phyloP scores from a whole-genome alignment of 2,329 filamentous ascomycete species.

The Penicillium capsulatum region DNA sequence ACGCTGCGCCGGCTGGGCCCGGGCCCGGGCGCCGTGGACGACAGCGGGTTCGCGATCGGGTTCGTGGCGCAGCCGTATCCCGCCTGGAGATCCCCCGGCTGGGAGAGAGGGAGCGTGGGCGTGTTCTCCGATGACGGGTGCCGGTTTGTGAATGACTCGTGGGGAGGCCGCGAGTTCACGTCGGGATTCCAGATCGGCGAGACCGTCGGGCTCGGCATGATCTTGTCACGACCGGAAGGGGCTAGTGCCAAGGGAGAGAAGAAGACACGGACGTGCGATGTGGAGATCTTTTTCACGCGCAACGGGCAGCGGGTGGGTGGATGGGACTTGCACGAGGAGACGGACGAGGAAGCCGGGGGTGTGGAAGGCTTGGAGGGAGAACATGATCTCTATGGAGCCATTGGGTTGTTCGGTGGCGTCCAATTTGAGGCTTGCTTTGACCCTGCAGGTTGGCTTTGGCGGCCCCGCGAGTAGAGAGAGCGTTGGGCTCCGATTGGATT shows the following conservation, averaged over 20 bases:
- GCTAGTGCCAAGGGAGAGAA: conserved; percentile 1
- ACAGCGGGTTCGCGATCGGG: conserved; percentile 56
- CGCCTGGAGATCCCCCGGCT: conserved; percentile 58
- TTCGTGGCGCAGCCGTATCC: conserved; percentile 60
- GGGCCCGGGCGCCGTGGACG: conserved; percentile 36
- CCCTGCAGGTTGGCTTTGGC: conserved; percentile 47
- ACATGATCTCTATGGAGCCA: conserved; percentile 58
- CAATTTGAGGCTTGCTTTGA: conserved; percentile 56
- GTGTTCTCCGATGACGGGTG: conserved; percentile 62
- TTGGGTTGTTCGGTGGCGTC: conserved; percentile 60
- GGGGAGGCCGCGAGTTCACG: conserved; percentile 57
- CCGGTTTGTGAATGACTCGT: conserved; percentile 59
- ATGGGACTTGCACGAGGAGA: conserved; percentile 60
- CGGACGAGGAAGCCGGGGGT: conserved; percentile 55
- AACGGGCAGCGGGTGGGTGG: conserved; percentile 50
- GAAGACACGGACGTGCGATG: conserved; percentile 35
- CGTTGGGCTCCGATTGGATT: background rate
- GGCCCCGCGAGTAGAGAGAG: conserved; percentile 11
- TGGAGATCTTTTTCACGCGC: conserved; percentile 58
- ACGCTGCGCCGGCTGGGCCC: conserved; percentile 45
- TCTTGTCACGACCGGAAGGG: conserved; percentile 41
- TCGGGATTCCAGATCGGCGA: conserved; percentile 51
- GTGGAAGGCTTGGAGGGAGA: conserved; percentile 64
- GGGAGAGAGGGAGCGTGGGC: conserved; percentile 58
- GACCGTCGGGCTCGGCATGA: conserved; percentile 58